These are phyloP conservation scores for Rosa chinensis DNA, from an alignment of 306 rosid species.

Conservation along the genomic window DNA sequence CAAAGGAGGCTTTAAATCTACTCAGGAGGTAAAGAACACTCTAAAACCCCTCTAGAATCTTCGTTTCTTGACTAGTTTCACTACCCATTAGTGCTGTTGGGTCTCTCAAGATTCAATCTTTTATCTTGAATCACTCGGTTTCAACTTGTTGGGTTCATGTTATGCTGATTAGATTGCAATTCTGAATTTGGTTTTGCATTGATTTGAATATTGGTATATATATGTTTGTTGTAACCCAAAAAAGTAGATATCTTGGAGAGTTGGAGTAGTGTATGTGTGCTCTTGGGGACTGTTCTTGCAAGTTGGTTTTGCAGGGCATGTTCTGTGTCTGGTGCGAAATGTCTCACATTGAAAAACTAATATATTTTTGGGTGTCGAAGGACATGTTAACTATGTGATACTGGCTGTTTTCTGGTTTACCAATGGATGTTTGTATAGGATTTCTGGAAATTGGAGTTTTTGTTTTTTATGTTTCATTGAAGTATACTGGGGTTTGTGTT, in stretches of 20 bases:
- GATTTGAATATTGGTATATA: neutral
- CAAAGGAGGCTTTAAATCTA: slow-evolving; percentile 36
- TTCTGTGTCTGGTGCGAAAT: neutral
- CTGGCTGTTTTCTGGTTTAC: neutral
- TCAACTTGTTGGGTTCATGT: neutral
- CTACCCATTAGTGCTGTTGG: neutral
- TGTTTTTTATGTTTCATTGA: neutral
- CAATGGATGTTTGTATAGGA: neutral
- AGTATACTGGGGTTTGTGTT: neutral
- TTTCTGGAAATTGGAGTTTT: slow-evolving; percentile 5
- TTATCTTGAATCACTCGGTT: neutral
- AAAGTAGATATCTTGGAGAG: neutral
- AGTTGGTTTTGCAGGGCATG: neutral
- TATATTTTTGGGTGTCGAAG: neutral
- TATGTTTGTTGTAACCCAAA: neutral
- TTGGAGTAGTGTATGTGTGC: neutral
- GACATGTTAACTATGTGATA: neutral
- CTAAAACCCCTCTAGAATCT: slow-evolving; percentile 16
- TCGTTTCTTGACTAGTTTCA: no score
- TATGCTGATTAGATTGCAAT: neutral
- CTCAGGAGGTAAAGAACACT: slow-evolving; percentile 52
- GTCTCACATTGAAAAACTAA: neutral
- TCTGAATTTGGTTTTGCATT: neutral
- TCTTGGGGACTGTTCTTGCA: neutral
- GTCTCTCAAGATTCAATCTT: neutral